These are phyloP conservation scores for Cyclaneusma minus DNA, from an alignment of 2,329 filamentous ascomycete species.

Conservation along the genomic window DNA sequence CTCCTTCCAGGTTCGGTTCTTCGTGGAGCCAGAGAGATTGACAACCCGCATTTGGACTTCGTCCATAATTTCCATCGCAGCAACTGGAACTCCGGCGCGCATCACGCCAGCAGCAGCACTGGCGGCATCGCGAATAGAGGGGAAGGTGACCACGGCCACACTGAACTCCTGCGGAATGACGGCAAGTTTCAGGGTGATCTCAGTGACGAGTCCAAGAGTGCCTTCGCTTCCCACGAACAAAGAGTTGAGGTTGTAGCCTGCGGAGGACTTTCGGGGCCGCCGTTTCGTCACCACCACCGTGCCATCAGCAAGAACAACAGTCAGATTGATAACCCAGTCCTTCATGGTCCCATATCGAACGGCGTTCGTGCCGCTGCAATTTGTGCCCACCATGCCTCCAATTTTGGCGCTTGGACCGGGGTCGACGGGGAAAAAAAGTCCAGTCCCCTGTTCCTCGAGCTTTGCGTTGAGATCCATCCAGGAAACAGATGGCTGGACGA, in stretches of 20 bases:
- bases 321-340: conserved; percentile 74
- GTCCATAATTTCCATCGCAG: conserved; percentile 76
- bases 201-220: conserved; percentile 66
- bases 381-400: conserved; percentile 71
- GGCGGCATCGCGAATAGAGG: conserved; percentile 60
- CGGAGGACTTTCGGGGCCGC: conserved; percentile 66
- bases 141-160: conserved; percentile 69
- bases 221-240: conserved; percentile 73
- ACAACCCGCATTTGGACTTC: conserved; percentile 77
- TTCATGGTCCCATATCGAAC: conserved; percentile 78
- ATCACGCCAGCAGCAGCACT: conserved; percentile 62
- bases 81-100: conserved; percentile 56
- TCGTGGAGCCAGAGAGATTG: conserved; percentile 56
- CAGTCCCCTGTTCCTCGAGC: conserved; percentile 51
- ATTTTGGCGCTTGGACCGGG: conserved; percentile 58
- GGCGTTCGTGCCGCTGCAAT: conserved; percentile 64
- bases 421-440: conserved; percentile 83
- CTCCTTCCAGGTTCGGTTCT: conserved; percentile 57
- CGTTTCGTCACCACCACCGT: conserved; percentile 64
- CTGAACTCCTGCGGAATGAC: conserved; percentile 62
- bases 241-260: conserved; percentile 69
- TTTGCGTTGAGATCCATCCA: conserved; percentile 79
- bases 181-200: conserved; percentile 67
- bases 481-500: conserved; percentile 81
- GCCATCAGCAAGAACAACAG: conserved; percentile 65